Evolutionary conservation across 768 basidiomycete genomes (phyloP), one percentile per base, ranked within the genome.

Genomic region (Gautieria morchelliformis): DNA sequence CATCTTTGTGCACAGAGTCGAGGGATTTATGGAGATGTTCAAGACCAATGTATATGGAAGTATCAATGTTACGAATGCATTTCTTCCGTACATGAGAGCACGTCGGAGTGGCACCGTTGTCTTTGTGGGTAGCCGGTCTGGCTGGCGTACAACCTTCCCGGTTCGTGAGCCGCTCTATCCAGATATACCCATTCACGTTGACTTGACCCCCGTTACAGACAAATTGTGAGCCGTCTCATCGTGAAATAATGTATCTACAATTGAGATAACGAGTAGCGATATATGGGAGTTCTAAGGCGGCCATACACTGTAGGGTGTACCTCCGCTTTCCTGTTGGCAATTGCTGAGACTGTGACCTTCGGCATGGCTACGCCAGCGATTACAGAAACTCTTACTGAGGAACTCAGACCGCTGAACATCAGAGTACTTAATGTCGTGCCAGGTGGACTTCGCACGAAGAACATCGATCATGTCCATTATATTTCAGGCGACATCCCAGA

Each of bases 91-190:
- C 61, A 68, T 82, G 63, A 74, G 82, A 19, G 65, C 65, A 41
- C 74, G 72, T 48, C 71, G 66, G 56, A 65, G 70, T n/a, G 76
- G 75, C 0, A 74, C 73, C 7, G 60, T 83, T 20, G 73, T 83
- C 9, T 70, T 76, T 17, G 66, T 82, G 17, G 81, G 81, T 22
- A 82, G 81, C 51, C 67, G 81, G 58, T 78, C 77, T 27, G 75
- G 69, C 7, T 83, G 80, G 80, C 75, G 66, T 22, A 15, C 67
- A 72, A 0, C 17, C 1, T 46, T 55, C 40, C 40, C 40, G 17
- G 49, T 58, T 19, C 19, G 27, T 27, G 47, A 19, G n/a, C 41
- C 9, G 11, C 22, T 30, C 47, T 39, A 20, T 56, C 35, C 19
- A n/a, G 19, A 27, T 2, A 27, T 27, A 5, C 27, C 27, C 27